Base-by-base conservation (phyloP, 2,329 filamentous ascomycete species). In the Cryphonectria naterciae region DNA sequence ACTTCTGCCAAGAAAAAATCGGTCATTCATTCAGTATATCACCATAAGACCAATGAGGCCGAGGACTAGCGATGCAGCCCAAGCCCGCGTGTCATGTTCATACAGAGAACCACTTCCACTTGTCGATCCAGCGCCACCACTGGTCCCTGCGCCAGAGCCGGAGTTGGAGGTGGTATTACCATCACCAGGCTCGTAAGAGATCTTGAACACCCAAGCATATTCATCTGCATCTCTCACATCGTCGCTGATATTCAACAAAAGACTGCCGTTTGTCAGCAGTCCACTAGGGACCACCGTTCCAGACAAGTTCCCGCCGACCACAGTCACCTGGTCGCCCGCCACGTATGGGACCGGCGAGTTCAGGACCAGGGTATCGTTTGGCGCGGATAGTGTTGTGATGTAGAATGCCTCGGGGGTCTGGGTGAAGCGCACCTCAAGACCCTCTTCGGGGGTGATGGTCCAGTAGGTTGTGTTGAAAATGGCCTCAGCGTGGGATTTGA, bases 391-490 rank as follows among this genome's bases (percentile, higher is more conserved):
- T 1, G 82, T 81, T 19, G 83, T 73, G 52, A 88, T 79, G 73
- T 88, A 89, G 71, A 89, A 88, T 0, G 87, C 86, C 11, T 86
- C 82, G 1, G 79, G 71, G 0, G 82, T 87, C 74, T 83, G 83
- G 4, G 87, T 88, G 74, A 88, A 89, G 5, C 87, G 77, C 0
- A 88, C 75, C 8, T 82, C 77, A 0, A 77, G 78, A 0, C 82
- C 81, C 64, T 85, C 84, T 22, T 82, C 78, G 0, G 85, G 80
- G 2, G 69, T 71, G 25, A 85, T 77, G 73, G 83, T 83, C 85
- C 85, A 87, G 75, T 87, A 88, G 1, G 83, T 87, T 5, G 87
- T 89, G 69, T 86, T 85, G 75, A 85, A 89, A 28, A 90, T 83
- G 1, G 86, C 86, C 75, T 89, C 86, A 2, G 70, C 83, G 75